Percentiles rank a stretch among this genome's conserved stretches.
Conservation (phyloP, 2,329 filamentous ascomycete genomes). For the Colletotrichum neosansevieriae region DNA sequence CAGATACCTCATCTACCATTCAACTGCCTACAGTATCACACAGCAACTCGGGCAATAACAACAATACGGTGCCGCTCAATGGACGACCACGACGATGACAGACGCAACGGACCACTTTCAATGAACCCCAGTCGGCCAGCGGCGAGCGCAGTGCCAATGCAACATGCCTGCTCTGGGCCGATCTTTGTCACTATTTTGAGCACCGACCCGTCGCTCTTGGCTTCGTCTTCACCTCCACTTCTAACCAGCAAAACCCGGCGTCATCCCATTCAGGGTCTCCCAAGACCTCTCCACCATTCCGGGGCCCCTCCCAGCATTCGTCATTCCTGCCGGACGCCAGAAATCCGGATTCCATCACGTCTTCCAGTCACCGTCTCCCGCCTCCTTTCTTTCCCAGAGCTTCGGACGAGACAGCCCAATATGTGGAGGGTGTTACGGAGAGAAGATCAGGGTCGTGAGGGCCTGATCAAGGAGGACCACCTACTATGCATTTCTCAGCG, state of each 20-base stretch:
- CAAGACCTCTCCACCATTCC: conserved; percentile 24
- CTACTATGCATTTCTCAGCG: conserved; percentile 6
- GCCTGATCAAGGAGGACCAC: not conserved
- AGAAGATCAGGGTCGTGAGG: conserved; percentile 11
- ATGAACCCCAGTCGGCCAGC: not conserved
- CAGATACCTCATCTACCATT: not conserved
- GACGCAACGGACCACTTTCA: not conserved
- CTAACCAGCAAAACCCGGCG: conserved; percentile 23
- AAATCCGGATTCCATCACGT: conserved; percentile 34
- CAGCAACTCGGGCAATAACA: conserved; percentile 1
- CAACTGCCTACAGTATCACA: not conserved
- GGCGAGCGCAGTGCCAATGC: conserved; percentile 23
- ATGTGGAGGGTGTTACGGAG: conserved; percentile 10
- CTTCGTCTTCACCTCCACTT: conserved; percentile 22
- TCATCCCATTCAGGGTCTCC: conserved; percentile 33
- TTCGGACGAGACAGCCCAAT: not conserved
- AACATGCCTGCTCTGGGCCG: conserved; percentile 30
- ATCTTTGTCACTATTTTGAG: conserved; percentile 39
- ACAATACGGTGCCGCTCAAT: not conserved
- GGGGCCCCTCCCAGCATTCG: conserved; percentile 20
- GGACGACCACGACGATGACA: not conserved
- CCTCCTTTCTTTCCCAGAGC: not conserved
- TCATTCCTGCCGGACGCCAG: conserved; percentile 25
- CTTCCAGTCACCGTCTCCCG: conserved; percentile 20
- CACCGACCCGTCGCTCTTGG: conserved; percentile 29